Base-by-base conservation (phyloP, 306 rosid genomes). In the Albizia julibrissin region DNA sequence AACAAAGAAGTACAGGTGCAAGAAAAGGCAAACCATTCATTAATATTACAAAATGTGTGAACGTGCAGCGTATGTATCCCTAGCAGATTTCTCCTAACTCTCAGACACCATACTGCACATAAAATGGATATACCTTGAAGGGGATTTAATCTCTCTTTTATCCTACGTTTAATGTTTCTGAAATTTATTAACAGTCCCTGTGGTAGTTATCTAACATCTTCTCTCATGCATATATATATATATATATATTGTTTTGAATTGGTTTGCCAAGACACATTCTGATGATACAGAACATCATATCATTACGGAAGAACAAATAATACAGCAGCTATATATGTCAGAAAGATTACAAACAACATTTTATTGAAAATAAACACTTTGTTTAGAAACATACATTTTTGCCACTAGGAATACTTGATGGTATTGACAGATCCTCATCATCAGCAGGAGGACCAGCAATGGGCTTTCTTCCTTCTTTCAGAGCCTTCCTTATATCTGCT, bases 381-480 rank as follows among this genome's bases (percentile, higher is more conserved):
- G 89, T 72, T 75, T 69, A 59, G 59, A 83, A 79, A 67, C 90
- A 79, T 91, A 96, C 98, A 91, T 89, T 79, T 86, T 90, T 76
- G 64, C 61, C 86, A 83, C 87, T 83, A 56, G 89, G 83, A 71
- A 88, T 64, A 75, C 85, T 87, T 3, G 84, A 84, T 34, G 89
- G 94, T 81, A 84, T 16, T 19, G 92, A 90, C n/a, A 96, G 88
- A 80, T 96, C 97, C 73, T 94, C 98, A 50, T 92, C 98, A 64
- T 91, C 99, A 76, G 83, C 88, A 75, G 99, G 99, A 47, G 97
- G 97, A 62, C 99, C 99, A 29, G 98, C 89, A 12, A 12, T 59
- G 64, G 99, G 99, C 79, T 80, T 92, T 82, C 97, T 90, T 85
- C 99, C 99, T 87, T 96, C 98, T 91, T 96, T 96, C 83, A 96